Evolutionary conservation across 1,284 basidiomycete species (phyloP).

Genomic region (Cryptococcus jaspeensis): DNA sequence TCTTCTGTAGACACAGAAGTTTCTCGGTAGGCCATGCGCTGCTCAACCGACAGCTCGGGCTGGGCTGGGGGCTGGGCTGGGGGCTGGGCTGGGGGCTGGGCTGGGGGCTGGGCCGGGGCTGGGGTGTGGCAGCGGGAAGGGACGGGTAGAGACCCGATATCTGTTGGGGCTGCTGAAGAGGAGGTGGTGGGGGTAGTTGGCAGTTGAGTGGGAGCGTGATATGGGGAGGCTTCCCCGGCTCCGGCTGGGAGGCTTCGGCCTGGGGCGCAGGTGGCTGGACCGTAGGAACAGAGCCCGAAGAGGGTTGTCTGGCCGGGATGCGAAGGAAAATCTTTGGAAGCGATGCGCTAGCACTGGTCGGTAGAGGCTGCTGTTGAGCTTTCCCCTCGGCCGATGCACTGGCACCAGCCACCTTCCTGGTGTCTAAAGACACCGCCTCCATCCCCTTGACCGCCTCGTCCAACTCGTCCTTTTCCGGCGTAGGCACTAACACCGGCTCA

Average conservation of each 20-base stretch:
- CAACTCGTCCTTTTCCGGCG: not conserved
- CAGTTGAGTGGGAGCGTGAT: not conserved
- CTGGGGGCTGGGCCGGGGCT: not conserved
- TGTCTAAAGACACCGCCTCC: not conserved
- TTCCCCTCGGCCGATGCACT: not conserved
- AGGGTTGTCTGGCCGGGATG: conserved; percentile 12
- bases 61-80: not conserved
- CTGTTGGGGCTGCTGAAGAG: not conserved
- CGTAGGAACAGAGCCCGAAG: not conserved
- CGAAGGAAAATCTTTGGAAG: conserved; percentile 25
- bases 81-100: not conserved
- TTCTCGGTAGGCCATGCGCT: conserved; percentile 17
- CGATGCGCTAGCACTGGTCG: not conserved
- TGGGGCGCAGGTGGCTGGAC: not conserved
- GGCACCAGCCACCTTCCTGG: not conserved
- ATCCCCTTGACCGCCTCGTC: not conserved
- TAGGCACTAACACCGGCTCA: not conserved
- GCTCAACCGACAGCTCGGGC: not conserved
- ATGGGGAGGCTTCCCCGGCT: not conserved
- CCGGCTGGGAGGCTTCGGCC: not conserved
- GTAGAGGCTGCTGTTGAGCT: not conserved
- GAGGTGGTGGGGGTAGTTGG: not conserved
- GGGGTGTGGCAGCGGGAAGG: not conserved
- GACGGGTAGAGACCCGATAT: not conserved
- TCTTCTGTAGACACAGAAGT: conserved; percentile 9